Conservation (phyloP, 2,329 filamentous ascomycete genomes). For the Paecilomyces sp. region DNA sequence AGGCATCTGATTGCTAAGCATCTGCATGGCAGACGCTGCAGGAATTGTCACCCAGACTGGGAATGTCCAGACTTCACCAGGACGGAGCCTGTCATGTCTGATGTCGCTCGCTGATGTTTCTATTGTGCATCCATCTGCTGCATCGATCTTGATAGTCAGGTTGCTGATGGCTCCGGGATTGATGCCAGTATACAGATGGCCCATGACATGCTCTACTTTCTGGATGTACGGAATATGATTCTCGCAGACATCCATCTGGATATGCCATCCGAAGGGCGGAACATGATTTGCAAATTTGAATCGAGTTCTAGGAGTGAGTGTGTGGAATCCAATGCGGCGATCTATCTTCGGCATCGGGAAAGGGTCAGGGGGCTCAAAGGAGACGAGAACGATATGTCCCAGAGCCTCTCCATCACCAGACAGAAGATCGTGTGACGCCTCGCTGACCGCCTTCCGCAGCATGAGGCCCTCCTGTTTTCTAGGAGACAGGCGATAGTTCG, state of each 20-base stretch:
- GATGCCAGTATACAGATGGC: constrained; percentile 22
- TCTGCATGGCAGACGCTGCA: constrained; percentile 2
- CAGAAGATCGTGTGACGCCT: constrained; percentile 17
- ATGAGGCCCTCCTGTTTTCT: constrained; percentile 4
- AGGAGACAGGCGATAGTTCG: constrained; percentile 7
- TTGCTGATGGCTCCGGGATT: constrained; percentile 17
- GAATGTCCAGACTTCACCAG: constrained; percentile 24
- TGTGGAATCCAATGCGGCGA: constrained; percentile 23
- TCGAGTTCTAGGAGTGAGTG: constrained; percentile 20
- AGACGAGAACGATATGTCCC: constrained; percentile 27
- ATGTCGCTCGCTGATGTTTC: constrained; percentile 13
- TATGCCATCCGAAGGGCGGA: constrained; percentile 20
- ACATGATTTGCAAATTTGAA: constrained; percentile 11
- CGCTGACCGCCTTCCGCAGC: constrained; percentile 14
- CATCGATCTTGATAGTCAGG: constrained; percentile 15
- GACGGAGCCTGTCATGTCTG: constrained; percentile 15
- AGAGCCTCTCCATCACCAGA: constrained; percentile 14
- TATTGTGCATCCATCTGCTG: constrained; percentile 16
- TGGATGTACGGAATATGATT: constrained; percentile 7
- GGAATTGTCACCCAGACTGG: constrained; percentile 17
- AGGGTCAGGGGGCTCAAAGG: constrained; percentile 12
- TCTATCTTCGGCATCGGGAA: constrained; percentile 14
- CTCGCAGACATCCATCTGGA: constrained; percentile 13
- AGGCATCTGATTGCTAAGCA: background rate
- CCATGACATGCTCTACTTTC: constrained; percentile 14